Conservation (phyloP, 805 yeast species). For the Dipodascus albidus region DNA sequence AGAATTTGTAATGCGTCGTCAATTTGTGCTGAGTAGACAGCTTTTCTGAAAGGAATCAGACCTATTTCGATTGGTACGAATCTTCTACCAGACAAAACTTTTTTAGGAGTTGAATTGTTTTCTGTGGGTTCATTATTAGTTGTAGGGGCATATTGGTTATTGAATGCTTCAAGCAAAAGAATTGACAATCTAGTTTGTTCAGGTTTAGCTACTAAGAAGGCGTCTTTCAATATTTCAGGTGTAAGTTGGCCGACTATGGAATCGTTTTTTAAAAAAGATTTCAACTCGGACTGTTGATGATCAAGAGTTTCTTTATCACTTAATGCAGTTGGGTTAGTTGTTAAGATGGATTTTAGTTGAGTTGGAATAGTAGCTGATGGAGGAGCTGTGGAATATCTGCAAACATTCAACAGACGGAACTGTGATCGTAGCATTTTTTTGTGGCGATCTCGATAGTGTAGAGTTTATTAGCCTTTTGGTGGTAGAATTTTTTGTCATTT, state of each 20-base stretch:
- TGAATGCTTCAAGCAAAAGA: neutral
- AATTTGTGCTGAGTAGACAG: constrained; percentile 48
- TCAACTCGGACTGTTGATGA: neutral
- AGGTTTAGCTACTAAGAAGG: neutral
- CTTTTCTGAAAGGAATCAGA: constrained; percentile 51
- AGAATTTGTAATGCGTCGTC: constrained; percentile 44
- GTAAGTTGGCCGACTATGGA: neutral
- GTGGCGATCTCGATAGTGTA: too few relatives aligned
- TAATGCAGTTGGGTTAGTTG: neutral
- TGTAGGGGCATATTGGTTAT: neutral
- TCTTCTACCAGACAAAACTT: neutral
- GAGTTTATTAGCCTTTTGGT: too few relatives aligned
- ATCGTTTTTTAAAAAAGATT: neutral
- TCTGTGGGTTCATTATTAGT: too few relatives aligned
- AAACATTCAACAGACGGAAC: too few relatives aligned
- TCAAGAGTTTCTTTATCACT: neutral
- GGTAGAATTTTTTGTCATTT: too few relatives aligned
- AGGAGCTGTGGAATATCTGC: neutral
- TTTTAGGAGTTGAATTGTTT: too few relatives aligned
- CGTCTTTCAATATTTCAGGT: neutral
- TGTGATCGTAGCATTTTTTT: too few relatives aligned
- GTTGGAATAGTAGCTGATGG: neutral
- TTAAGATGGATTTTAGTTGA: neutral
- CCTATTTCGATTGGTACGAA: constrained; percentile 21
- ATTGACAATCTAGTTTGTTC: neutral